Base-by-base conservation (phyloP, 192 early-diverging fungal genomes). In the Thoreauomyces humboldtii region DNA sequence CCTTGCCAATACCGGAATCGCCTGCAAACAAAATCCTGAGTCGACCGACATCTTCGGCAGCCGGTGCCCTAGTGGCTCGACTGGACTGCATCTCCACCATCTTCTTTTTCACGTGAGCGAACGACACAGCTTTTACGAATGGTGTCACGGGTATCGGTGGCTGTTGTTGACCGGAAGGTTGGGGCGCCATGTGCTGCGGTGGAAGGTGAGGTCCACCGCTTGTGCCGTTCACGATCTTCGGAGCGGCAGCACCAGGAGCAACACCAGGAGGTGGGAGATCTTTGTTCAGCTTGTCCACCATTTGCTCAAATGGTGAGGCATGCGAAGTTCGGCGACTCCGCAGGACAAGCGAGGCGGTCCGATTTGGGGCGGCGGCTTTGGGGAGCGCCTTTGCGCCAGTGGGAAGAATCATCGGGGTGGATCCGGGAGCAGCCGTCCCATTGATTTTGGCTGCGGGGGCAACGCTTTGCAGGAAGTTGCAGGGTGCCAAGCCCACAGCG, bases 1-100 rank as follows among this genome's bases (percentile, higher is more conserved):
- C 76, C 76, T 78, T 79, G 58, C 77, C 77, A 17, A 79, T 79
- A 12, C 75, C 74, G 6, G 60, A 56, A 52, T 79, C 77, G 4
- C 77, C 77, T 21, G 59, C 73, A 15, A 79, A 22, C 29, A 50
- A 21, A 32, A 79, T 57, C 42, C 73, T 69, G 17, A 79, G 9
- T 11, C 25, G 36, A 7, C 77, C 77, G 44, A 74, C 62, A 42
- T 67, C 59, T 3, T 70, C 45, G 1, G 43, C 17, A 3, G 19
- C 57, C 15, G 33, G 41, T n/a, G 65, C 55, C 41, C 65, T 58
- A n/a, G 12, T 37, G 12, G 22, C 48, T 19, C 53, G 12, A 7
- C 52, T 35, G 12, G 52, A 27, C 4, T 9, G 27, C 0, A 57
- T n/a, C 19, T 56, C 37, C 19, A 7, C 11, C 53, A 56, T 21